phyloP scores from a whole-genome alignment of 768 basidiomycete genomes.

The Peribolospora kevripleyi region DNA sequence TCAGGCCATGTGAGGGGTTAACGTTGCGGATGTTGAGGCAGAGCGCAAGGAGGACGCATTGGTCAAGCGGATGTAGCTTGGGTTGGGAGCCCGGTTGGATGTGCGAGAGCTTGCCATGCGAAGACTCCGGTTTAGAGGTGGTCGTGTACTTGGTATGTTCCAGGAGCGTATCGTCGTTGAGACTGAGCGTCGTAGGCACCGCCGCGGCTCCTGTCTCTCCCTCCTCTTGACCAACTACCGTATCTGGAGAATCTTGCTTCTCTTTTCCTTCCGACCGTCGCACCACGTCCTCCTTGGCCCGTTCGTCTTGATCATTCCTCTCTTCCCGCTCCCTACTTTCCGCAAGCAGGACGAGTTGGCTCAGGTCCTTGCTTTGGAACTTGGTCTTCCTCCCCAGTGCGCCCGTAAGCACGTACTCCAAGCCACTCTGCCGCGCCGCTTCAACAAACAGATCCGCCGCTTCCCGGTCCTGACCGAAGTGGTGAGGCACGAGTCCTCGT shows the following conservation, averaged over 20 bases:
- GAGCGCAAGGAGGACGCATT: conserved; percentile 70
- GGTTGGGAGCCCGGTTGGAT: conserved; percentile 67
- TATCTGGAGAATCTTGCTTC: conserved; percentile 1
- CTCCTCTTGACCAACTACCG: background rate
- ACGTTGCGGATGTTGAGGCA: conserved; percentile 77
- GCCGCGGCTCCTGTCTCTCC: conserved; percentile 4
- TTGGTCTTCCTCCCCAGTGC: conserved; percentile 82
- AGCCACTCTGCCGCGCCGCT: conserved; percentile 48
- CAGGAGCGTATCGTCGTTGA: conserved; percentile 90
- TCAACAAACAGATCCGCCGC: conserved; percentile 54
- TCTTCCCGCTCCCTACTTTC: conserved; percentile 37
- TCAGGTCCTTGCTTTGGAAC: conserved; percentile 61
- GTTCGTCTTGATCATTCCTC: conserved; percentile 11
- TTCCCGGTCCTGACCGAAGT: conserved; percentile 37
- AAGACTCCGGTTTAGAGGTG: conserved; percentile 23
- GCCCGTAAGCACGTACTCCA: conserved; percentile 78
- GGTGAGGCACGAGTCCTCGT: conserved; percentile 52
- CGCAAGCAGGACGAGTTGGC: conserved; percentile 83
- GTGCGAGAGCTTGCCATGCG: conserved; percentile 22
- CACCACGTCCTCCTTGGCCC: conserved; percentile 1
- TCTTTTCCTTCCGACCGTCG: conserved; percentile 1
- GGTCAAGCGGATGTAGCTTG: conserved; percentile 71
- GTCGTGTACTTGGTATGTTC: conserved; percentile 83
- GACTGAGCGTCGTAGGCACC: conserved; percentile 50
- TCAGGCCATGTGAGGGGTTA: conserved; percentile 70